Conservation (phyloP, 305 asterid species). For the Withania somnifera region DNA sequence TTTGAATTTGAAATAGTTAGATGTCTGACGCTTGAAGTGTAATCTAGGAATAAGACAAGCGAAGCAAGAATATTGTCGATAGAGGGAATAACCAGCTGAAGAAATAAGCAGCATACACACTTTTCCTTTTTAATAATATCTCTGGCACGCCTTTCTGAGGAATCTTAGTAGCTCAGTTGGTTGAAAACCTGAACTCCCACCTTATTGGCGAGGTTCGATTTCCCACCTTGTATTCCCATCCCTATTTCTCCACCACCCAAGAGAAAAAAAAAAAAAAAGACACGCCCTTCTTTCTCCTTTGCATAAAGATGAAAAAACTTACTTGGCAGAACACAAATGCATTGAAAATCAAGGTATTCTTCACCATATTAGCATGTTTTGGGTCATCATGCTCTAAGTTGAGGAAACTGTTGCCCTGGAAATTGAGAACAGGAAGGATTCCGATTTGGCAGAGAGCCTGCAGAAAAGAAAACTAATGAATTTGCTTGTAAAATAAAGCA, state of each 20-base stretch:
- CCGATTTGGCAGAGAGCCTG: conserved; percentile 79
- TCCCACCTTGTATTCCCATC: too few relatives aligned
- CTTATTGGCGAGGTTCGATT: too few relatives aligned
- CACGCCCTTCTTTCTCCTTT: not conserved
- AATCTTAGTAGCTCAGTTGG: too few relatives aligned
- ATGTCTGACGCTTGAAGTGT: not conserved
- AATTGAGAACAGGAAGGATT: conserved; percentile 65
- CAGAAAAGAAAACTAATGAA: not conserved
- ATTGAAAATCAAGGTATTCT: conserved; percentile 71
- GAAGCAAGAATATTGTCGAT: not conserved
- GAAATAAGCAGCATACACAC: not conserved
- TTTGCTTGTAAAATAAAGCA: not conserved
- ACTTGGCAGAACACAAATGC: conserved; percentile 93
- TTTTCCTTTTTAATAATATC: not conserved
- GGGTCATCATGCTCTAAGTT: conserved; percentile 29
- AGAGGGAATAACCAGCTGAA: not conserved
- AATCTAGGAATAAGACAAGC: not conserved
- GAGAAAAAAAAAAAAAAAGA: too few relatives aligned
- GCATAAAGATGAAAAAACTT: conserved; percentile 24
- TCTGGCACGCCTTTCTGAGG: not conserved
- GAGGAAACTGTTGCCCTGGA: conserved; percentile 50
- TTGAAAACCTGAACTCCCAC: too few relatives aligned
- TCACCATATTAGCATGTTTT: conserved; percentile 54
- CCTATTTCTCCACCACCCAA: too few relatives aligned
- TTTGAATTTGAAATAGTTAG: conserved; percentile 3